These are phyloP conservation scores for Apiotrichum montevideense DNA, from an alignment of 1,284 basidiomycete species.

Conservation along the genomic window DNA sequence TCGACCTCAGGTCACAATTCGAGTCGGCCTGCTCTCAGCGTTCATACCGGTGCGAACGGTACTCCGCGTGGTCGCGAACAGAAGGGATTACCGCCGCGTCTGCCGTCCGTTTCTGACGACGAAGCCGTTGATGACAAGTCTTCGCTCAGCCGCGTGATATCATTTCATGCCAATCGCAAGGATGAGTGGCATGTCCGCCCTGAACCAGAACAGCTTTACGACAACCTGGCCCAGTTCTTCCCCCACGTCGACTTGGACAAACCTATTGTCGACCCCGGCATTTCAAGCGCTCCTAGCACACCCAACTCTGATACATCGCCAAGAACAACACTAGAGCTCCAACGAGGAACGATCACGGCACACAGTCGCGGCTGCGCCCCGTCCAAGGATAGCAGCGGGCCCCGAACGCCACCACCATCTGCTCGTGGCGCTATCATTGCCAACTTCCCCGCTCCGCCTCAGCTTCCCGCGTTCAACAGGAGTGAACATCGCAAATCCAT, in stretches of 20 bases:
- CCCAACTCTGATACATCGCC: conserved; percentile 35
- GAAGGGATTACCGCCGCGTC: not conserved
- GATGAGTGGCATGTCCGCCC: conserved; percentile 56
- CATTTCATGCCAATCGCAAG: not conserved
- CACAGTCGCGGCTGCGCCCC: no score
- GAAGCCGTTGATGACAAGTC: no score
- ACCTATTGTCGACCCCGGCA: conserved; percentile 74
- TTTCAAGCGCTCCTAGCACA: conserved; percentile 61
- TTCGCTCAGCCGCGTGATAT: not conserved
- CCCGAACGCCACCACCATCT: not conserved
- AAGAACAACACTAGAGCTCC: conserved; percentile 10
- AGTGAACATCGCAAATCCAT: conserved; percentile 66
- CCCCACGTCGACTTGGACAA: conserved; percentile 93
- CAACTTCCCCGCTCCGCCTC: conserved; percentile 25
- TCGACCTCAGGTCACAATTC: no score
- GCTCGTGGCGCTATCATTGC: not conserved
- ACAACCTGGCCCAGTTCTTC: conserved; percentile 91
- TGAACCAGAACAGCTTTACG: conserved; percentile 86
- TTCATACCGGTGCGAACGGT: conserved; percentile 4
- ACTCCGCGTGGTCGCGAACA: no score
- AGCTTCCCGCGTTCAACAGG: conserved; percentile 32
- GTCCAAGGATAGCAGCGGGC: no score
- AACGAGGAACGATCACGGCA: not conserved
- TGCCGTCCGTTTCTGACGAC: no score
- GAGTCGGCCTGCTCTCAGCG: not conserved